Evolutionary conservation across 2,329 filamentous ascomycete genomes (phyloP), one percentile per base, ranked within the genome.

Genomic region (Gliomastix tumulicola): DNA sequence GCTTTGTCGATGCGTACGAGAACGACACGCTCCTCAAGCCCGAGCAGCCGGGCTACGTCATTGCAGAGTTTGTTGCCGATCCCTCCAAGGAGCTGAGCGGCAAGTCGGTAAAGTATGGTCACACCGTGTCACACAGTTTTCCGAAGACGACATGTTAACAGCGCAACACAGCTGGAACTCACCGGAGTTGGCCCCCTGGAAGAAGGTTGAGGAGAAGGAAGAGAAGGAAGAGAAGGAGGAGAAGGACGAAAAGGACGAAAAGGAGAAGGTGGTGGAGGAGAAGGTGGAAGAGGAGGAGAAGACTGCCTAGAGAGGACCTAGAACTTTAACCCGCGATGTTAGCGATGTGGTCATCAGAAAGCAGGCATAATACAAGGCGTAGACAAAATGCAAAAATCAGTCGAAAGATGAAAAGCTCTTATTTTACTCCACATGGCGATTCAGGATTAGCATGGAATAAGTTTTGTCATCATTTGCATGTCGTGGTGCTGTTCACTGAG

Each of bases 371-470:
- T n/a, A n/a, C n/a, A n/a, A n/a, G n/a, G n/a, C n/a, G n/a, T n/a
- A n/a, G n/a, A n/a, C n/a, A n/a, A n/a, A n/a, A n/a, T n/a, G n/a
- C n/a, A n/a, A n/a, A 57, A 56, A 65, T 86, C 82, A 86, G 80
- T 73, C 73, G 81, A 85, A 85, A 85, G 82, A 85, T 86, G 82
- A 86, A 86, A 85, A 85, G 80, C 74, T 78, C 74, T 71, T 73
- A 71, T 66, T 69, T 76, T 68, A 63, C 65, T 84, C 77, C 74
- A 83, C 76, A 79, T 75, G 51, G 49, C 50, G 54, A 54, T 78
- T 86, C 80, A 70, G 82, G 65, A 76, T 84, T 84, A 85, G 81
- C 81, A 85, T 83, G 77, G 79, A 83, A 80, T 79, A 69, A 66
- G 64, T 63, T 74, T 66, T 68, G 55, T 75, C 79, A 86, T 86